Base-by-base conservation (phyloP, 306 rosid species). In the Erythrophleum fordii region DNA sequence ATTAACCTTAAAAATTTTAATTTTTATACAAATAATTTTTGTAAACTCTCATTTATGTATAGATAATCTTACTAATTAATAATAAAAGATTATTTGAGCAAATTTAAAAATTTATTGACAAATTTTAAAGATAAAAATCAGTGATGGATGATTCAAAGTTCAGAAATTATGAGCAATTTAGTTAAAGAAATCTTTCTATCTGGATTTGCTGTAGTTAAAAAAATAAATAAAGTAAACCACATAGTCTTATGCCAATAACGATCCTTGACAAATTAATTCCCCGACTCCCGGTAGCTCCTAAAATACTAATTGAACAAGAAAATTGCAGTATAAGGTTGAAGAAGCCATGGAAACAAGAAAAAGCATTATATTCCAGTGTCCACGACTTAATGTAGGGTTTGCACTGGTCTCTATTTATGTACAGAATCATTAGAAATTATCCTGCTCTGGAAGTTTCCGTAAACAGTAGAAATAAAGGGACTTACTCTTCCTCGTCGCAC, bases 371-470 rank as follows among this genome's bases (percentile, higher is more conserved):
- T 64, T 31, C 69, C 0, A 34, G 25, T 3, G 14, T 34, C 42
- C 2, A 2, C 8, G 34, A 4, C n/a, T n/a, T n/a, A 4, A 4
- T 31, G 4, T 31, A 31, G 34, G 34, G 34, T 31, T 16, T 0
- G 68, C 37, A 61, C n/a, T 34, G 11, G 72, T 9, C 29, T n/a
- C 31, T 51, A 37, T 39, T 31, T 64, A 37, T 37, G 28, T 9
- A 11, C 29, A 66, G 72, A 39, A 20, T 66, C 72, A 11, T 3
- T n/a, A 5, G 51, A 39, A 66, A 18, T 66, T 39, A n/a, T 66
- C 18, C 72, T 18, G 16, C 28, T 39, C 72, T 69, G 23, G 56
- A 72, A 51, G 29, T 29, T 72, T 29, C 28, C 76, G 62, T 51
- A n/a, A 39, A 20, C 62, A 51, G 76, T 49, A 31, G 39, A 51